These are phyloP conservation scores for Monilinia aucupariae DNA, from an alignment of 2,329 filamentous ascomycete genomes.

Conservation along the genomic window DNA sequence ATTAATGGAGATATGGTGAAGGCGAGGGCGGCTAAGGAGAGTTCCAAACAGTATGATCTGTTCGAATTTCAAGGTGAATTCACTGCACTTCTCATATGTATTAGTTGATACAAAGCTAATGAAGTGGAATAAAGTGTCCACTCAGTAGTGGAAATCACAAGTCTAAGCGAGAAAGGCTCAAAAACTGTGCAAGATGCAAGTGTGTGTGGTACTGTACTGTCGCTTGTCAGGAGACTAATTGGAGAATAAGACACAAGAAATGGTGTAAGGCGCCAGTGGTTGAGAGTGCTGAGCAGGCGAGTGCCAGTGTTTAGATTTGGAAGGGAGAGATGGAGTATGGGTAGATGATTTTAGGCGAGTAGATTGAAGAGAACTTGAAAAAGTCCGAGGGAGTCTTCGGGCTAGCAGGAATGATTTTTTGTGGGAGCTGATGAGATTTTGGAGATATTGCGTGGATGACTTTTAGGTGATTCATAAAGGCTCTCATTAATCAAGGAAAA, in stretches of 20 bases:
- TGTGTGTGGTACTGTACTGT: not conserved
- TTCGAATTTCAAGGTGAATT: not conserved
- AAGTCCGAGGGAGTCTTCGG: too few species aligned
- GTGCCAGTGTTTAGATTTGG: not conserved
- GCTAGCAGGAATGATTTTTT: too few species aligned
- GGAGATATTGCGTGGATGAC: not conserved
- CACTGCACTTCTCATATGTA: not conserved
- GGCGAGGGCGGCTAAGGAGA: not conserved
- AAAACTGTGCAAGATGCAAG: not conserved
- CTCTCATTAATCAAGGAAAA: too few species aligned
- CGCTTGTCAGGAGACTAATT: not conserved
- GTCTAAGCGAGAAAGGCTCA: not conserved
- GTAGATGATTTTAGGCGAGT: not conserved
- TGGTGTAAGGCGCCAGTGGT: not conserved
- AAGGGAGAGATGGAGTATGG: not conserved
- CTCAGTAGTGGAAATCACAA: not conserved
- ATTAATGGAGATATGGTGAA: slow-evolving; percentile 1
- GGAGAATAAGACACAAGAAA: not conserved
- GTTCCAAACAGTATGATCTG: not conserved
- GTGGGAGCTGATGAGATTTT: not conserved
- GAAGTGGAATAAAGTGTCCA: not conserved
- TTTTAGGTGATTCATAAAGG: not conserved
- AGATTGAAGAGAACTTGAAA: too few species aligned
- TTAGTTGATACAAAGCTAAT: not conserved
- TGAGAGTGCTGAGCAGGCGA: not conserved